Evolutionary conservation across 768 basidiomycete genomes (phyloP), one percentile per base, ranked within the genome.

Genomic region (Tremella yokohamensis): DNA sequence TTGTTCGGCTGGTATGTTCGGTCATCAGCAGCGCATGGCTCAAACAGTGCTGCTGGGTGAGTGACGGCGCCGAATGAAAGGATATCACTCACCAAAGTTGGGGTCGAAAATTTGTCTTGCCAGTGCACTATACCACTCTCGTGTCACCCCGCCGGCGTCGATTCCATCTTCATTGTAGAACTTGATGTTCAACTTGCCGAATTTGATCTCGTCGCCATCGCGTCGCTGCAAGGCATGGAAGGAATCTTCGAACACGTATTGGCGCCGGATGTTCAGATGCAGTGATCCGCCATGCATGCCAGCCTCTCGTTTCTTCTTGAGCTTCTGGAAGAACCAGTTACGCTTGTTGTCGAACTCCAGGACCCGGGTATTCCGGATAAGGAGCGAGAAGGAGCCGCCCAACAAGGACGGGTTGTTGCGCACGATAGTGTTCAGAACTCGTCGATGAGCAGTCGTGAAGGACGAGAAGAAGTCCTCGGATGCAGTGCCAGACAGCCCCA

Each of bases 311-410:
- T 70, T 72, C 38, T 64, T 58, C 58, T 72, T 69, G 29, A 75
- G 63, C 54, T 74, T 74, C 55, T 73, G 75, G 60, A 68, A 70
- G 63, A 76, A 76, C 75, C 75, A 72, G 71, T 93, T 94, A 37
- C 96, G 85, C 80, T 99, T 99, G 84, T 98, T 98, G 81, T 98
- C 96, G 73, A 98, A 98, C 80, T 98, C 96, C 56, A 99, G 83
- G 20, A 98, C 92, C 26, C 90, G 86, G 48, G 96, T 87, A 69
- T 99, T 99, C 78, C 93, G 86, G 47, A 99, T 88, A 62, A 99
- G 81, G 0, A 99, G 82, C 15, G 93, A 91, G 82, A 99, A 99
- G 1, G 94, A 97, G 11, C 96, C 96, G 66, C 90, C 90, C 89
- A 99, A 93, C 40, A 99, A 78, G 0, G 93, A 91, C 1, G 96